A percentile compares a stretch with the other conserved stretches of the same genome.
These are phyloP conservation scores for Salix exigua DNA, from an alignment of 345 rosid genomes.

Conservation along the genomic window DNA sequence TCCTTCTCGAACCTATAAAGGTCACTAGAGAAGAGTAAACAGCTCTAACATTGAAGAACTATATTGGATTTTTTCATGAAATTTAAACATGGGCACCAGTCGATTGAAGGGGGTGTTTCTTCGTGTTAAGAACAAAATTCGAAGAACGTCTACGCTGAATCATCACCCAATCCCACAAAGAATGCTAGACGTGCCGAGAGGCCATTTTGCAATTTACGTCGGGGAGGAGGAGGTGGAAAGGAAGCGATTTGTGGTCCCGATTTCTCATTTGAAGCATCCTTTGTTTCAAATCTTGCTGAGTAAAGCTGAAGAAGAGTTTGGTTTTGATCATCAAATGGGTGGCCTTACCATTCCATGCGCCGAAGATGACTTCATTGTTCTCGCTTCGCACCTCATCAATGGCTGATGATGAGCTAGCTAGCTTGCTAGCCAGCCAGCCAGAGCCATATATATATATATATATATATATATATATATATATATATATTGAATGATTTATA, in stretches of 20 bases:
- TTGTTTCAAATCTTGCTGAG: slow-evolving; percentile 1
- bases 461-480: too few species aligned
- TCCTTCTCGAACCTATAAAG: not conserved
- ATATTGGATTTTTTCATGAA: too few species aligned
- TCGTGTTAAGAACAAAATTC: slow-evolving; percentile 3
- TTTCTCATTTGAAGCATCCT: slow-evolving; percentile 3
- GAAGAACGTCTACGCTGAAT: not conserved
- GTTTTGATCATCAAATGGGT: slow-evolving; percentile 4
- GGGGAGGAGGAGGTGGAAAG: slow-evolving; percentile 31
- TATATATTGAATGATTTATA: too few species aligned
- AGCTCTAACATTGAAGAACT: not conserved
- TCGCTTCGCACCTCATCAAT: not conserved
- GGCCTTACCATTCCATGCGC: not conserved
- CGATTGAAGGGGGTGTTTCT: slow-evolving; percentile 7
- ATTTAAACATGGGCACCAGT: not conserved
- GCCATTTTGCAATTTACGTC: slow-evolving; percentile 36
- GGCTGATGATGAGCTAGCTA: not conserved
- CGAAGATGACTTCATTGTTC: not conserved
- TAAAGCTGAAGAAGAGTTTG: slow-evolving; percentile 6
- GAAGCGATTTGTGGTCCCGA: slow-evolving; percentile 3
- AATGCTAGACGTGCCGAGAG: slow-evolving; percentile 27
- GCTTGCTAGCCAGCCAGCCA: too few species aligned
- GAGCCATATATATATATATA: not conserved
- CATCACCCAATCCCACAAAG: not conserved
- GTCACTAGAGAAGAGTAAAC: not conserved